These are phyloP conservation scores for Aspergillus pseudoglaucus DNA, from an alignment of 2,329 filamentous ascomycete genomes.

Conservation along the genomic window DNA sequence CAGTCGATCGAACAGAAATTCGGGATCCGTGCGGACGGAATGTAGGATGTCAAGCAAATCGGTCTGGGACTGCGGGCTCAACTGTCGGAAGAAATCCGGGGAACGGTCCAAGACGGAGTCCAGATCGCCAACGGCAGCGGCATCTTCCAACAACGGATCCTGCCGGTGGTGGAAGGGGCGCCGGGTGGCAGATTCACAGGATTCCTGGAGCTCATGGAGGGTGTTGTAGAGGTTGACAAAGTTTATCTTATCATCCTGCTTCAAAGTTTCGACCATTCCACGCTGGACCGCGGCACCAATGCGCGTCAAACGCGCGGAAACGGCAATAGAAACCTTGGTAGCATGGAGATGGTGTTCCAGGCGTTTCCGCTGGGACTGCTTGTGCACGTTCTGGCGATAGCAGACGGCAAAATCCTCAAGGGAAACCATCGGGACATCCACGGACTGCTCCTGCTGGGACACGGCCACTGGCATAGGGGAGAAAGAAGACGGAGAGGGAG, in stretches of 20 bases:
- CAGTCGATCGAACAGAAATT: conserved; percentile 79
- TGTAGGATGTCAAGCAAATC: conserved; percentile 73
- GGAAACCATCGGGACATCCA: conserved; percentile 23
- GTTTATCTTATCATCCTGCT: conserved; percentile 39
- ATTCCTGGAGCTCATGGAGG: conserved; percentile 39
- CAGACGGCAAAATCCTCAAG: conserved; percentile 41
- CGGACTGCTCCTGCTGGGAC: conserved; percentile 2
- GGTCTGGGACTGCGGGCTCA: conserved; percentile 68
- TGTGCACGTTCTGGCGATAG: conserved; percentile 37
- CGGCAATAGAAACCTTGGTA: conserved; percentile 37
- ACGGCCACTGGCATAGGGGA: not conserved
- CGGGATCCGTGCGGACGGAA: conserved; percentile 75
- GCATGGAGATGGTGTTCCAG: conserved; percentile 35
- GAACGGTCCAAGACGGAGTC: conserved; percentile 32
- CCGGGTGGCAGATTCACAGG: conserved; percentile 30
- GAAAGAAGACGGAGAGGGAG: not conserved
- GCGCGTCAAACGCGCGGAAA: conserved; percentile 38
- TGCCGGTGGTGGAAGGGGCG: conserved; percentile 27
- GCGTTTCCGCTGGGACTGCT: conserved; percentile 34
- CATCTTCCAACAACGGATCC: conserved; percentile 29
- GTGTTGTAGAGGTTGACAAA: conserved; percentile 41
- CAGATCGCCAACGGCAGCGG: conserved; percentile 19
- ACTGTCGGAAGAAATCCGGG: conserved; percentile 49
- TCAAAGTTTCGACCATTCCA: conserved; percentile 40
- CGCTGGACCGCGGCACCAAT: conserved; percentile 37